A percentile compares a stretch with the other conserved stretches of the same genome.
These are phyloP conservation scores for Calonectria naviculata DNA, from an alignment of 2,329 filamentous ascomycete species.

Conservation along the genomic window DNA sequence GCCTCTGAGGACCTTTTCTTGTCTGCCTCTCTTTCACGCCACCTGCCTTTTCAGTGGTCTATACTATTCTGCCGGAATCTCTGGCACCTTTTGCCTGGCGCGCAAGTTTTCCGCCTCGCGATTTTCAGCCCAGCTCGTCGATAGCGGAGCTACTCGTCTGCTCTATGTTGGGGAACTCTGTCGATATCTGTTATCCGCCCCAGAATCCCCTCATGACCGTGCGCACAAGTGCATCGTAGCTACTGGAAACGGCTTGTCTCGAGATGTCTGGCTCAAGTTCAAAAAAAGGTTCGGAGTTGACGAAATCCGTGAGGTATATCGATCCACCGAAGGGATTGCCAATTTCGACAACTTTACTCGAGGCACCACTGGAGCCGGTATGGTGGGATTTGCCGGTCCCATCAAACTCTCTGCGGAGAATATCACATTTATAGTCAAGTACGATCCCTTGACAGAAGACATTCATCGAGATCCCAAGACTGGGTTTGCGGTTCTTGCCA, in stretches of 20 bases:
- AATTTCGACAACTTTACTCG: not conserved
- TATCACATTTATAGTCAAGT: not conserved
- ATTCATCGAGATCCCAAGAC: not conserved
- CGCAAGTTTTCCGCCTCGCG: not conserved
- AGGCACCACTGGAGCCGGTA: not conserved
- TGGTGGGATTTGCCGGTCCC: not conserved
- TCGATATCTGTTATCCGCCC: not conserved
- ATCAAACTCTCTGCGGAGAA: not conserved
- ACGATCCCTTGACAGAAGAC: not conserved
- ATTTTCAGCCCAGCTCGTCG: not conserved
- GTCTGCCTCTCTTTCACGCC: not conserved
- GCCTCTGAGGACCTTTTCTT: not conserved
- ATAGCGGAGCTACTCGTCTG: not conserved
- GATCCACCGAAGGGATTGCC: not conserved
- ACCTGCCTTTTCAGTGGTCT: not conserved
- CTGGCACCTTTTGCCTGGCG: not conserved
- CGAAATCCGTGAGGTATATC: not conserved
- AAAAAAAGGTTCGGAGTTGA: not conserved
- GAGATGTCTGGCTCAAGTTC: not conserved
- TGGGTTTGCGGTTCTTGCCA: not conserved
- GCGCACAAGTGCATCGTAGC: not conserved
- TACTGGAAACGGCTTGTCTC: not conserved
- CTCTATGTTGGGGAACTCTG: not conserved
- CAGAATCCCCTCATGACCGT: not conserved
- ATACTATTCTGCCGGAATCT: not conserved